Base-by-base conservation (phyloP, 306 rosid species). In the Fagus sylvatica region DNA sequence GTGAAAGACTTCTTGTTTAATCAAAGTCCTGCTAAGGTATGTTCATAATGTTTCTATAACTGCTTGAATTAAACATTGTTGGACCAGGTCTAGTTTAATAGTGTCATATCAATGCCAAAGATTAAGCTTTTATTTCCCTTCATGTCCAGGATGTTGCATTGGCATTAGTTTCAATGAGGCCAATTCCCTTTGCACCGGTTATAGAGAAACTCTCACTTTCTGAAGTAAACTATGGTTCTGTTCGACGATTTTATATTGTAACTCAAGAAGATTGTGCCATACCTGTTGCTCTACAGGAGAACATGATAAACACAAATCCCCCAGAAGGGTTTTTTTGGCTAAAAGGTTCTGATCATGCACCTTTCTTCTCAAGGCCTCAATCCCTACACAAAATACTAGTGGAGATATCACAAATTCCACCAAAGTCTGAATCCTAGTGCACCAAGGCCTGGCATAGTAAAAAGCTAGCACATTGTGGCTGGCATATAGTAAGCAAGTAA, bases 301-400 rank as follows among this genome's bases (percentile, higher is more conserved):
- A 72, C 78, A 96, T 90, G 96, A 86, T 91, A 76, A 84, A 89
- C 12, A 89, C 81, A 46, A 90, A 85, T 80, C 90, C 93, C 13
- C 96, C 98, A 0, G 93, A 96, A 53, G 84, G 85, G 74, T 94
- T 90, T 64, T 89, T 93, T 74, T 79, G 83, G 53, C 74, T 93
- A 59, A 96, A 96, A 77, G 93, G 93, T 9, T 93, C 98, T 3
- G 98, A 93, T 84, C 96, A 96, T 83, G 88, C 98, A 6, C 98
- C 98, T 2, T 91, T 93, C 77, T 96, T 93, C 93, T 96, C 99
- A 39, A 96, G 88, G 83, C 98, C 98, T 77, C 99, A 96, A 85
- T 97, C 98, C 60, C 79, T 91, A 42, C 96, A 93, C 90, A 96
- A 91, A 86, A 81, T 91, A 36, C 77, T 96, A 71, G 83, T 90